phyloP scores from a whole-genome alignment of 768 basidiomycete genomes.

The Boletellus emodensis region DNA sequence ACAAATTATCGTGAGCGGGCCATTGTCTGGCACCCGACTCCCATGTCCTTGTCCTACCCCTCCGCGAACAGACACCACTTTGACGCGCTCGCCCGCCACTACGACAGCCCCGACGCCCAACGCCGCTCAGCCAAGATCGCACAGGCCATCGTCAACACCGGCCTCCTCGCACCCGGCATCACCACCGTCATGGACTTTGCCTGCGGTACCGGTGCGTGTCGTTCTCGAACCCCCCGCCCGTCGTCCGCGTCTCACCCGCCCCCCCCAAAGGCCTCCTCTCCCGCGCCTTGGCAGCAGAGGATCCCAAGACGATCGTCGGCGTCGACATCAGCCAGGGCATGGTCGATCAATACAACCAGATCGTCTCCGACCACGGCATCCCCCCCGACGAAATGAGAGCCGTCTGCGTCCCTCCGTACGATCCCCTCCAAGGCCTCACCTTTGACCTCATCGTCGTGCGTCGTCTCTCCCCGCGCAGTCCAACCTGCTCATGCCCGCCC shows the following conservation, averaged over 20 bases:
- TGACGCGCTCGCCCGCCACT: constrained; percentile 21
- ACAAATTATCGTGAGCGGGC: too few species aligned
- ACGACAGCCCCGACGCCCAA: constrained; percentile 22
- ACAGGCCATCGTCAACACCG: constrained; percentile 30
- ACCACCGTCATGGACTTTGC: constrained; percentile 72
- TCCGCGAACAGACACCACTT: constrained; percentile 27
- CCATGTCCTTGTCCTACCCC: constrained; percentile 19
- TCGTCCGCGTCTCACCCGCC: not conserved
- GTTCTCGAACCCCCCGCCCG: not conserved
- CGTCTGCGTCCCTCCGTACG: constrained; percentile 41
- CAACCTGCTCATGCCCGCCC: not conserved
- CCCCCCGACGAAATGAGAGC: constrained; percentile 63
- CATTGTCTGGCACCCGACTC: constrained; percentile 5
- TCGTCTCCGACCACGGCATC: constrained; percentile 58
- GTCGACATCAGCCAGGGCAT: constrained; percentile 72
- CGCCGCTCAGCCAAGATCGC: constrained; percentile 23
- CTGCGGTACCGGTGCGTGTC: constrained; percentile 54
- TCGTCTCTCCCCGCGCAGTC: constrained; percentile 18
- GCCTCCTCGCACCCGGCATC: constrained; percentile 48
- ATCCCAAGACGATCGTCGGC: constrained; percentile 62
- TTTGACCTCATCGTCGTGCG: constrained; percentile 74
- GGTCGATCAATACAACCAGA: constrained; percentile 63
- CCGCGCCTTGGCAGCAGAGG: constrained; percentile 52
- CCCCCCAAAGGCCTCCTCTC: constrained; percentile 59
- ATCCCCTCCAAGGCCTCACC: constrained; percentile 43